Base-by-base conservation (phyloP, 2,329 filamentous ascomycete genomes). In the Colletotrichum incanum region DNA sequence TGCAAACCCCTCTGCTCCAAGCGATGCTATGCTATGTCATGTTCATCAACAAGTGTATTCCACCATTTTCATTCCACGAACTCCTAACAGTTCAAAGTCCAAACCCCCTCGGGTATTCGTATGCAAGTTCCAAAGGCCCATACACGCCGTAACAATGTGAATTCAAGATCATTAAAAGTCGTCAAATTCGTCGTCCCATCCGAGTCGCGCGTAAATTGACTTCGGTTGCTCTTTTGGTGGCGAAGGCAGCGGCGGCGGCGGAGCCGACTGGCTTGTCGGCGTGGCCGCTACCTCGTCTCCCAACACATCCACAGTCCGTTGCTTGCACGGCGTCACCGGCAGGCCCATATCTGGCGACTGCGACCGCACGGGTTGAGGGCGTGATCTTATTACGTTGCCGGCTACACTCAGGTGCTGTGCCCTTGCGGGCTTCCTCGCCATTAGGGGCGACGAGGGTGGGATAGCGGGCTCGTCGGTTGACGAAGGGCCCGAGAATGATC, bases 181-280 rank as follows among this genome's bases (percentile, higher is more conserved):
- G 77, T 89, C 86, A 77, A 85, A 81, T 73, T 90, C 87, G 71
- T 89, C 85, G 76, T 90, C 87, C 89, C 89, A 91, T 56, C 89
- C 89, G 52, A 91, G 78, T 74, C 81, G 82, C 75, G 88, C 83
- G 75, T 88, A 91, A 63, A 91, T 87, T 14, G 86, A 87, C 73
- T 81, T 73, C 43, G 79, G 78, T 71, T 77, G 81, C 62, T 74
- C 74, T 72, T 73, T 67, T 11, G 45, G 61, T 12, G 72, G 49
- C 5, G 60, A 43, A 20, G 58, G 47, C 28, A 59, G 59, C 31
- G 20, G n/a, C 59, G 45, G 26, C 45, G 52, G n/a, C 16, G 54
- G 31, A n/a, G 47, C 34, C 39, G 26, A 39, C 41, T 59, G 72
- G 50, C 28, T 34, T 14, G 61, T 26, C 3, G 72, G 68, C n/a